A percentile compares a stretch with the other conserved stretches of the same genome.
phyloP scores from a whole-genome alignment of 2,329 filamentous ascomycete genomes.

The Sporothrix globosa region DNA sequence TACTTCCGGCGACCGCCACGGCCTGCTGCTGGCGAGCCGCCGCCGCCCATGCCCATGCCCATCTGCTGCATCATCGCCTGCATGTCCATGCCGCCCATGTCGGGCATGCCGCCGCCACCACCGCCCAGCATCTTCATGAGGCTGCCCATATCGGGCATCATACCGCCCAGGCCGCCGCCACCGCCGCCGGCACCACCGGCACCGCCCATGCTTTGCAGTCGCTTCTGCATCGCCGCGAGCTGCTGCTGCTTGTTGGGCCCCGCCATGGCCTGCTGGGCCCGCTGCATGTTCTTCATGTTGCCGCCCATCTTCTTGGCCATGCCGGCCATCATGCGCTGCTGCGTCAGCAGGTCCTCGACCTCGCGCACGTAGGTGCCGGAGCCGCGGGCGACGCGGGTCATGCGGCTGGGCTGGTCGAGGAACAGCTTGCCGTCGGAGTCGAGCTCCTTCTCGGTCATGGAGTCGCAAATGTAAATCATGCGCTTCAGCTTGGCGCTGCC shows the following conservation, averaged over 20 bases:
- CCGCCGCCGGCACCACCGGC: constrained; percentile 63
- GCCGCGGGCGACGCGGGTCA: constrained; percentile 87
- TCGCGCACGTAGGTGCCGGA: constrained; percentile 89
- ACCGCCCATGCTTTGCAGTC: constrained; percentile 89
- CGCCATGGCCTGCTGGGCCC: constrained; percentile 86
- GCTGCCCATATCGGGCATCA: constrained; percentile 79
- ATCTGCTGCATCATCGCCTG: constrained; percentile 78
- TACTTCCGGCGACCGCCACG: constrained; percentile 35
- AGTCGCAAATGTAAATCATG: constrained; percentile 99
- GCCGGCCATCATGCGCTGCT: constrained; percentile 97
- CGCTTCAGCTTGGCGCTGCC: constrained; percentile 90
- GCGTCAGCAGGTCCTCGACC: constrained; percentile 94
- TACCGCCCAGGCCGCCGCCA: constrained; percentile 32
- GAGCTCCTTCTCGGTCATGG: constrained; percentile 94
- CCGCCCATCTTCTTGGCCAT: constrained; percentile 99
- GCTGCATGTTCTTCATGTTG: constrained; percentile 97
- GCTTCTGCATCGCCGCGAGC: constrained; percentile 95
- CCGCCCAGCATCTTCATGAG: constrained; percentile 92
- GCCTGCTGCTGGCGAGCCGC: constrained; percentile 26
- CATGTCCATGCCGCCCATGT: constrained; percentile 67
- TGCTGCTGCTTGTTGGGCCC: constrained; percentile 91
- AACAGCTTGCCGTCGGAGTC: constrained; percentile 95
- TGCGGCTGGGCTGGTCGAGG: constrained; percentile 85
- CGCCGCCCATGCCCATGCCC: constrained; percentile 58
- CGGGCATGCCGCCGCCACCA: constrained; percentile 68